Evolutionary conservation across 148 eudicot species (phyloP), one percentile per base, ranked within the genome.

Genomic region (Tetragonia tetragonoides): DNA sequence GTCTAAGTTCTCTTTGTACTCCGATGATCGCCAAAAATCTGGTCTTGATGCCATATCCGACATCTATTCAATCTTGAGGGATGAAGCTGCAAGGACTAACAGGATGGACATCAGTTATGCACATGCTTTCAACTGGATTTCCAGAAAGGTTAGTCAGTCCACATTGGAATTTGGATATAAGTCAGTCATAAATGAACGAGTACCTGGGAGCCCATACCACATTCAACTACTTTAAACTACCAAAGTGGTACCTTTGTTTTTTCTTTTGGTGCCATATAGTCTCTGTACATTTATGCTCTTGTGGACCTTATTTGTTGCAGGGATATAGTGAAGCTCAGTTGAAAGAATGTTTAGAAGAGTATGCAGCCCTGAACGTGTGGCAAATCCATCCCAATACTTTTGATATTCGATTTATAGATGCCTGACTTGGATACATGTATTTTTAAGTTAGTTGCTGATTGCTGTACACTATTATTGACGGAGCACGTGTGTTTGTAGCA

Each of bases 1-100:
- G 99, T 95, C 99, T 38, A 95, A 95, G 80, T 95, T 95, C 85
- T 95, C 99, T n/a, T 81, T 95, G 81, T 95, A 95, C 84, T 90
- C 99, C 0, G 99, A 95, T 63, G 99, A 95, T 70, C 94, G 99
- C 28, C 98, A 95, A 70, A 90, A 75, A 83, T 93, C 97, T 76
- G 99, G 99, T 17, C 90, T 95, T 59, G 99, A 96, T 85, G 97
- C 99, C 64, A 96, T 96, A 53, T 93, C 98, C 10, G 98, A 93
- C 77, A 96, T 96, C 64, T 96, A 96, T 78, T 96, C 99, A 79
- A 88, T 96, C 80, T 81, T 96, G 76, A 87, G 99, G 75, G 99
- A 96, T 78, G 95, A 93, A 90, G 99, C 97, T 85, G 95, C 95
- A 68, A 86, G 99, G 86, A 80, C 83, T 54, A 86, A 88, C 82